These are phyloP conservation scores for Bryopsis sp. DNA, from an alignment of 139 green algal genomes.

Conservation along the genomic window DNA sequence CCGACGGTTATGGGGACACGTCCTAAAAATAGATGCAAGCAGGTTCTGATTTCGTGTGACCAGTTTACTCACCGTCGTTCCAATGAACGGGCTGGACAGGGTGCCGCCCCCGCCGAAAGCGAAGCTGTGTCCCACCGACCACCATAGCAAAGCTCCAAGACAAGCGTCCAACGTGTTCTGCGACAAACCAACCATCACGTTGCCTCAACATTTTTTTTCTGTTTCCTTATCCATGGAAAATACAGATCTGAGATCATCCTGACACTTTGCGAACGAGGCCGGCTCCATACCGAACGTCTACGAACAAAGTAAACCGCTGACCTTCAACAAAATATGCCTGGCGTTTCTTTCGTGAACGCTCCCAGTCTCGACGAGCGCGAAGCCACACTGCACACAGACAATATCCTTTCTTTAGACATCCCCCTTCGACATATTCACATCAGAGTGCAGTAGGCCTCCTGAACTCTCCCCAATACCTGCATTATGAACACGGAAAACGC, in stretches of 20 bases:
- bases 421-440: background rate
- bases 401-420: background rate
- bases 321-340: constrained; percentile 39
- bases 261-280: too few relatives aligned
- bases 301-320: too few relatives aligned
- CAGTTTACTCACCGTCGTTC: too few relatives aligned
- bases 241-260: too few relatives aligned
- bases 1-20: too few relatives aligned
- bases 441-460: background rate
- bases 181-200: background rate
- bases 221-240: too few relatives aligned
- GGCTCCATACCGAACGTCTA: too few relatives aligned
- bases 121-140: constrained; percentile 26
- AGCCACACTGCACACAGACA: constrained; percentile 25
- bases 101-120: constrained; percentile 20
- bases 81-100: constrained; percentile 8
- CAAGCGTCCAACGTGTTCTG: constrained; percentile 33
- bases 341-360: constrained; percentile 27
- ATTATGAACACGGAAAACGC: constrained; percentile 1
- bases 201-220: too few relatives aligned
- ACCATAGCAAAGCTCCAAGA: constrained; percentile 29
- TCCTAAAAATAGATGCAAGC: too few relatives aligned
- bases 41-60: too few relatives aligned
- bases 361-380: constrained; percentile 37
- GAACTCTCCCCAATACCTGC: background rate